Base-by-base conservation (phyloP, 2,329 filamentous ascomycete genomes). In the Mycosphaerella sp. region DNA sequence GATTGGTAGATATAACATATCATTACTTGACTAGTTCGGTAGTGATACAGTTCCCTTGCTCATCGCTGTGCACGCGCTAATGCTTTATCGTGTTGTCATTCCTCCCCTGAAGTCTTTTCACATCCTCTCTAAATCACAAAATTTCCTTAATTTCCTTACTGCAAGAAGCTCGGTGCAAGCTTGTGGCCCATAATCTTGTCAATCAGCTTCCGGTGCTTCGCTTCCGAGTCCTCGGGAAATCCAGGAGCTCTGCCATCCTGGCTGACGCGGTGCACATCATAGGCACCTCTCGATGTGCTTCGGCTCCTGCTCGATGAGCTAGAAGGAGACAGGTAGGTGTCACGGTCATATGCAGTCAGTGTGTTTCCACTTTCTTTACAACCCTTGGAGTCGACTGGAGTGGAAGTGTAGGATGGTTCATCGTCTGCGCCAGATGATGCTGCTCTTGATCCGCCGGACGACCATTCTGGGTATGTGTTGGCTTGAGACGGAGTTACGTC, bases 121-220 rank as follows among this genome's bases (percentile, higher is more conserved):
- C 26, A 21, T 21, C 26, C 6, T 29, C 26, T 29, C 26, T 7
- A 29, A 29, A 29, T 29, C 4, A 29, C 6, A 7, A 29, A 29
- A 29, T 1, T 29, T 29, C 1, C 3, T 29, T 29, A 4, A 4
- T 1, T 7, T 29, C 8, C 38, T 11, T 42, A 53, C 50, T 53
- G 34, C 51, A 53, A 42, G 29, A 53, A 53, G 6, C 36, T 48
- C 1, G 51, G 51, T 9, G 45, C 51, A 46, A 53, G 45, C 31
- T 53, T 53, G 11, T 53, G 51, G 14, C 48, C 44, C 38, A 53
- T 26, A 1, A 48, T n/a, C 31, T 43, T 53, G n/a, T 39, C 12
- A 4, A 53, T 12, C 21, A 41, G n/a, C 17, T 38, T 47, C 45
- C 48, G 48, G 6, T 53, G 51, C 14, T 47, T 41, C 17, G 38